phyloP scores from a whole-genome alignment of 768 basidiomycete genomes.

The Trametes cubensis region DNA sequence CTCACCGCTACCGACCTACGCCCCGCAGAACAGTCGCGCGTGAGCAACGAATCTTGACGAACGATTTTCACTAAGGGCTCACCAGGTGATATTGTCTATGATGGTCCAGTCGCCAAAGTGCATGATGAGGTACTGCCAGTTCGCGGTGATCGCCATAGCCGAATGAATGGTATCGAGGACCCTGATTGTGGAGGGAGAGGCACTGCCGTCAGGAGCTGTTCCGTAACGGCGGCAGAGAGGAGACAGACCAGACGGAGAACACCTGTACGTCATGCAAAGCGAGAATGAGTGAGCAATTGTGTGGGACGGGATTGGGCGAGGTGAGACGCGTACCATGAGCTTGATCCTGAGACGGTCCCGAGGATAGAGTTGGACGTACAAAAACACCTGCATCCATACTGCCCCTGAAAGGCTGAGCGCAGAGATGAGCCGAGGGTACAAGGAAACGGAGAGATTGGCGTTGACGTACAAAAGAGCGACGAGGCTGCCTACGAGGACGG shows the following conservation, averaged over 20 bases:
- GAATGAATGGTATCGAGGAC: constrained; percentile 29
- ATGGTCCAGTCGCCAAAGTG: constrained; percentile 25
- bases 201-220: not conserved
- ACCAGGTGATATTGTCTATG: constrained; percentile 30
- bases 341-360: constrained; percentile 15
- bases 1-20: constrained; percentile 21
- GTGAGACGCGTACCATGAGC: constrained; percentile 15
- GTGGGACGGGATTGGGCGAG: not conserved
- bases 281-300: not conserved
- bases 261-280: constrained; percentile 1
- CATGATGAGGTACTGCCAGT: constrained; percentile 30
- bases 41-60: not conserved
- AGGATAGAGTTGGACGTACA: constrained; percentile 22
- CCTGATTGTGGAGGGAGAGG: constrained; percentile 13
- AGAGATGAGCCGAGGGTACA: not conserved
- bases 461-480: constrained; percentile 16
- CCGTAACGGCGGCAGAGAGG: not conserved
- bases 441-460: no score
- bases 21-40: no score
- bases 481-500: constrained; percentile 23
- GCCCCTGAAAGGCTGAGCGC: constrained; percentile 20
- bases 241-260: constrained; percentile 13
- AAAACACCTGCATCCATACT: constrained; percentile 22
- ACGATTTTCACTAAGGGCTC: not conserved
- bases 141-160: constrained; percentile 23